A percentile compares a stretch with the other conserved stretches of the same genome.
Evolutionary conservation across 1,139 yeast genomes (phyloP).

Genomic region (Saccharomycopsis hybrid): DNA sequence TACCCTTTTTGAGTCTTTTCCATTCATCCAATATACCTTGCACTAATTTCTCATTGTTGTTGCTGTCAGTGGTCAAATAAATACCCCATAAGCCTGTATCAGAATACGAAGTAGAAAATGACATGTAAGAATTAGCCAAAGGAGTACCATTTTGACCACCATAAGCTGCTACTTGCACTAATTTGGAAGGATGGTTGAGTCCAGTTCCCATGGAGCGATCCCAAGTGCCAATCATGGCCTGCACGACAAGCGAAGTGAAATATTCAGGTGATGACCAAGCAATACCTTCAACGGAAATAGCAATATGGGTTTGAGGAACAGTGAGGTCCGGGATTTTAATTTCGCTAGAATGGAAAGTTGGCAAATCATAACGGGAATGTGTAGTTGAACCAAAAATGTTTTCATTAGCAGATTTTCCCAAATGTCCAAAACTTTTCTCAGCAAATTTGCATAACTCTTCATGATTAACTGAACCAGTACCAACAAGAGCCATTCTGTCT

Average conservation of each 20-base stretch:
- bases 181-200: slow-evolving; percentile 65
- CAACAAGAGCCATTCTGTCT: slow-evolving; percentile 95
- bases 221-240: slow-evolving; percentile 96
- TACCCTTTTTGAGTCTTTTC: slow-evolving; percentile 74
- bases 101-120: slow-evolving; percentile 93
- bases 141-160: slow-evolving; percentile 45
- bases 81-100: slow-evolving; percentile 98
- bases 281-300: slow-evolving; percentile 95
- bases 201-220: slow-evolving; percentile 81
- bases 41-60: slow-evolving; percentile 58
- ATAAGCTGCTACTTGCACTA: slow-evolving; percentile 70
- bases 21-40: slow-evolving; percentile 81
- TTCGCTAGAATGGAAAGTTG: slow-evolving; percentile 82
- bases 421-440: slow-evolving; percentile 66
- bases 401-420: slow-evolving; percentile 58
- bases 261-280: slow-evolving; percentile 96
- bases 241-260: slow-evolving; percentile 91
- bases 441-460: slow-evolving; percentile 75
- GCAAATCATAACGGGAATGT: slow-evolving; percentile 69
- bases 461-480: slow-evolving; percentile 92
- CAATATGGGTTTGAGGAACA: slow-evolving; percentile 85
- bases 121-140: slow-evolving; percentile 89
- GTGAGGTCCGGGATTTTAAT: slow-evolving; percentile 76
- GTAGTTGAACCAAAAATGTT: slow-evolving; percentile 38
- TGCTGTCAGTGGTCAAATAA: slow-evolving; percentile 78